phyloP scores from a whole-genome alignment of 352 stramenopile species.

The Pilasporangium apinafurcum region DNA sequence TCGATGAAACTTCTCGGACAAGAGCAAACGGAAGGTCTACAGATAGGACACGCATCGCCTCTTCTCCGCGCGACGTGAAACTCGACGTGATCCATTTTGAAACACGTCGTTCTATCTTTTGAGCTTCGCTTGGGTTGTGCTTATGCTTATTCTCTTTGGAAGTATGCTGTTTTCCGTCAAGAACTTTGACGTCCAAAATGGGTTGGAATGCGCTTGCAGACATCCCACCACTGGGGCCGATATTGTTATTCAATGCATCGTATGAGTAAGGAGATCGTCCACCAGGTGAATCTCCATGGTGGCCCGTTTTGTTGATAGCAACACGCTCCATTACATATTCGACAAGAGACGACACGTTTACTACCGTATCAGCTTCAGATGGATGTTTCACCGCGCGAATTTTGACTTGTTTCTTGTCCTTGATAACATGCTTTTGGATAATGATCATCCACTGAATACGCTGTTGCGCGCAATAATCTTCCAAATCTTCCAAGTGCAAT shows the following conservation, averaged over 20 bases:
- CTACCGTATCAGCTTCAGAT: slow-evolving; percentile 59
- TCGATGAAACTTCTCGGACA: slow-evolving; percentile 74
- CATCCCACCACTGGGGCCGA: slow-evolving; percentile 4
- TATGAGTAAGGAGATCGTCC: slow-evolving; percentile 1
- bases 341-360: slow-evolving; percentile 51
- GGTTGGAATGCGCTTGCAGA: slow-evolving; percentile 26
- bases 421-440: slow-evolving; percentile 78
- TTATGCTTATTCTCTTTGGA: slow-evolving; percentile 64
- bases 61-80: slow-evolving; percentile 62
- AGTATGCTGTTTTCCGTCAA: slow-evolving; percentile 57
- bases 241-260: slow-evolving; percentile 2
- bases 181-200: slow-evolving; percentile 71
- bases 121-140: slow-evolving; percentile 53
- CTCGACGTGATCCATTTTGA: slow-evolving; percentile 84
- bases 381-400: slow-evolving; percentile 66
- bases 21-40: slow-evolving; percentile 76
- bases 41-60: slow-evolving; percentile 80
- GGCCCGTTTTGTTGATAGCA: slow-evolving; percentile 6
- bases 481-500: slow-evolving; percentile 72
- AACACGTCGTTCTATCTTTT: slow-evolving; percentile 77
- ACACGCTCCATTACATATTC: slow-evolving; percentile 61
- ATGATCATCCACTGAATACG: slow-evolving; percentile 83
- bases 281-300: slow-evolving; percentile 1
- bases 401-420: slow-evolving; percentile 83
- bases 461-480: slow-evolving; percentile 76